Evolutionary conservation across 1,284 basidiomycete genomes (phyloP).

Genomic region (Entoloma clypeatum): DNA sequence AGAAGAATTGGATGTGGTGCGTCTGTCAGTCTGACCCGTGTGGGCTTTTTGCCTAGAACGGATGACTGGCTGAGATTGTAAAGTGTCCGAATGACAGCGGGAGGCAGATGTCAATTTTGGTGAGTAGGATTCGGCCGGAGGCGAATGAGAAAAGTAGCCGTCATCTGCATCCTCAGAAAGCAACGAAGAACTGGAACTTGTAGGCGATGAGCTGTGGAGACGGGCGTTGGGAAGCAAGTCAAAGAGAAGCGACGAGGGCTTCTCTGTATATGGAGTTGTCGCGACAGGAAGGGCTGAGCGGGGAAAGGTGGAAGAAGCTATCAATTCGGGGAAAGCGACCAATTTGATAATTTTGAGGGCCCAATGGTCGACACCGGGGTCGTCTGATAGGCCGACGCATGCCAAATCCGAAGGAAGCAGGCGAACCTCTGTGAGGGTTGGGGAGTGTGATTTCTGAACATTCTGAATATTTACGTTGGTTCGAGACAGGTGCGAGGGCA

Average conservation of each 20-base stretch:
- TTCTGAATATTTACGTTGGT: constrained; percentile 7
- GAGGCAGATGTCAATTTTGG: constrained; percentile 35
- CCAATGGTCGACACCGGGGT: constrained; percentile 61
- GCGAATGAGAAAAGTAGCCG: constrained; percentile 57
- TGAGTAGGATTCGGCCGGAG: constrained; percentile 32
- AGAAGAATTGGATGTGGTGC: constrained; percentile 27
- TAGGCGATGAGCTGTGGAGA: constrained; percentile 7
- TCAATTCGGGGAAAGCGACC: constrained; percentile 68
- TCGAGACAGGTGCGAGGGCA: constrained; percentile 12
- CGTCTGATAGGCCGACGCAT: constrained; percentile 59
- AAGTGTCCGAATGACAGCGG: constrained; percentile 43
- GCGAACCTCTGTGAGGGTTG: constrained; percentile 44
- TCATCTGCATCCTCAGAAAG: constrained; percentile 44
- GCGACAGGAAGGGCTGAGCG: constrained; percentile 8
- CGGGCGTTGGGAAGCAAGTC: constrained; percentile 16
- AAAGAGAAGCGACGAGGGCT: constrained; percentile 21
- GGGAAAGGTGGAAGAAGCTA: constrained; percentile 31
- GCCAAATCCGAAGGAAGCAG: constrained; percentile 51
- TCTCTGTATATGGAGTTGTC: constrained; percentile 11
- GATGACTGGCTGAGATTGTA: constrained; percentile 20
- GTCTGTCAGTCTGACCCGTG: constrained; percentile 34
- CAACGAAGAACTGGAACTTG: constrained; percentile 20
- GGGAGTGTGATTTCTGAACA: constrained; percentile 42
- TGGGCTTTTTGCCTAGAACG: constrained; percentile 31
- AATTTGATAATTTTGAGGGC: constrained; percentile 71